Base-by-base conservation (phyloP, 257 asterid species). In the Przewalskia tangutica region DNA sequence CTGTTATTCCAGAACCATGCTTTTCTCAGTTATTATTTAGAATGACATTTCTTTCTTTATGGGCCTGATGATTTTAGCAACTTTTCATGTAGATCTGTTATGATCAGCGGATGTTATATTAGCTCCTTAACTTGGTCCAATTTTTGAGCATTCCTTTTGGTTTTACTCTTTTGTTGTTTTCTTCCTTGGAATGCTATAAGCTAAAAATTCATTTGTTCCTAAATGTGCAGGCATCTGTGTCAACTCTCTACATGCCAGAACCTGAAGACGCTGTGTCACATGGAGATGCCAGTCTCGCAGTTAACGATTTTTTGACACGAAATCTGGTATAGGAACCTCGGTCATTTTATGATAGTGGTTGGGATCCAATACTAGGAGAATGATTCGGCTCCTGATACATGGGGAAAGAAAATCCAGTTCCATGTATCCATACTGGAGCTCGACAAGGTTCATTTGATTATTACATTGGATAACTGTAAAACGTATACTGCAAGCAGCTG, bases 241-340 rank as follows among this genome's bases (percentile, higher is more conserved):
- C 92, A 48, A 94, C 84, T 85, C 94, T 95, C 34, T 92, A 50
- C 87, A 93, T 95, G 97, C 99, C 99, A 4, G 99, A 94, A 77
- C 98, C 98, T 70, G 99, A 95, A 83, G 99, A 95, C 81, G 99
- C 98, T 7, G 99, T 95, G 27, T 77, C 98, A 6, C 99, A 96
- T 79, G 99, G 99, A 77, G 99, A 96, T 88, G 92, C 98, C 64
- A 91, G 76, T 84, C 98, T 96, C 40, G 99, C 98, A 27, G 98
- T 93, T 46, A 88, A 92, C 77, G 98, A 96, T 86, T 96, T 96
- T 84, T 86, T 90, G 82, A 89, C 99, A 4, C 91, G 97, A 84
- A 88, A 87, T 88, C 89, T 67, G 46, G 67, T 51, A 2, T 75
- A 75, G 80, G 63, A 75, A 75, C 16, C 62, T 75, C 46, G 5